Evolutionary conservation across 2,329 filamentous ascomycete genomes (phyloP).

Genomic region (Lachnellula arida): DNA sequence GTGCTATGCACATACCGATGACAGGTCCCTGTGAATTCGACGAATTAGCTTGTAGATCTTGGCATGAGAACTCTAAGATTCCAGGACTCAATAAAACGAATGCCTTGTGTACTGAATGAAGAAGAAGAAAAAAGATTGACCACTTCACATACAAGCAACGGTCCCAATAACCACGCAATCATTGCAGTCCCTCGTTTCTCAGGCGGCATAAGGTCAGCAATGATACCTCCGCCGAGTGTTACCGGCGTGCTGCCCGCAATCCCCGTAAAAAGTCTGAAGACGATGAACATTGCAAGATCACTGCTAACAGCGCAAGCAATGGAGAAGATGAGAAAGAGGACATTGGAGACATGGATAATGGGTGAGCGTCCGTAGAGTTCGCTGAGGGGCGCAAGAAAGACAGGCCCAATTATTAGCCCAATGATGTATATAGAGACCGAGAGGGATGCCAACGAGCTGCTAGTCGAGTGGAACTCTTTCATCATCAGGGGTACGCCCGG

Average conservation of each 20-base stretch:
- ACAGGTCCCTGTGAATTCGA: slow-evolving; percentile 30
- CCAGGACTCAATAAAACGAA: no score
- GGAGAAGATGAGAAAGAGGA: slow-evolving; percentile 41
- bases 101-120: no score
- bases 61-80: no score
- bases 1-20: no score
- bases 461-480: slow-evolving; percentile 39
- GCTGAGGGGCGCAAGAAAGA: slow-evolving; percentile 54
- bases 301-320: slow-evolving; percentile 43
- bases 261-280: slow-evolving; percentile 57
- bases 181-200: slow-evolving; percentile 56
- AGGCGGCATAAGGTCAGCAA: slow-evolving; percentile 58
- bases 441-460: slow-evolving; percentile 48
- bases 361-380: slow-evolving; percentile 52
- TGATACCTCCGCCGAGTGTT: slow-evolving; percentile 56
- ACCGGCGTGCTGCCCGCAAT: slow-evolving; percentile 40
- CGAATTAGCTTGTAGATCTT: no score
- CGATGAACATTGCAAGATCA: slow-evolving; percentile 44
- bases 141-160: slow-evolving; percentile 32
- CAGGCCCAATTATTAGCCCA: slow-evolving; percentile 55
- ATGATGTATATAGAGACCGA: slow-evolving; percentile 54
- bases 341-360: slow-evolving; percentile 47
- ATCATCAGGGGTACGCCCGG: slow-evolving; percentile 43
- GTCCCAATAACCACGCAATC: slow-evolving; percentile 43
- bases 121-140: no score